phyloP scores from a whole-genome alignment of 345 rosid genomes.

The Psidium guajava region DNA sequence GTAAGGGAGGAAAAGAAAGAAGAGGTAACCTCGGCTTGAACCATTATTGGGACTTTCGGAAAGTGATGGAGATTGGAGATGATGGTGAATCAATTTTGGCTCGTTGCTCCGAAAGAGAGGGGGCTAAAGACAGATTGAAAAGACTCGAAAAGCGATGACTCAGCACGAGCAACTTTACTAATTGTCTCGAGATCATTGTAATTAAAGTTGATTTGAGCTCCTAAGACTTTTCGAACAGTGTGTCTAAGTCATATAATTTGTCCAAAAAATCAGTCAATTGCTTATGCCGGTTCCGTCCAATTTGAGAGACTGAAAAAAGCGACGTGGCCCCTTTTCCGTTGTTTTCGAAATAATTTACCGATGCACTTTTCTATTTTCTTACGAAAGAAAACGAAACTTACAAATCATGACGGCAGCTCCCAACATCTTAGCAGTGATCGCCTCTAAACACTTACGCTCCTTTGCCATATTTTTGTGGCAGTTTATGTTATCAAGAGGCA shows the following conservation, averaged over 20 bases:
- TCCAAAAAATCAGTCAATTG: not conserved
- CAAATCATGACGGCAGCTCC: fast-evolving
- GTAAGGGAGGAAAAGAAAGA: not conserved
- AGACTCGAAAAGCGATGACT: not conserved
- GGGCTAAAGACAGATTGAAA: not conserved
- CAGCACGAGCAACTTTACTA: no score
- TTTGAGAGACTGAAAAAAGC: not conserved
- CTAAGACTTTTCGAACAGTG: not conserved
- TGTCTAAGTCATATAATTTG: not conserved
- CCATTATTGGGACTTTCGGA: not conserved
- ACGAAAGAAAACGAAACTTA: not conserved
- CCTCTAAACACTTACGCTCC: not conserved
- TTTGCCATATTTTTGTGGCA: not conserved
- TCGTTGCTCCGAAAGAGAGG: not conserved
- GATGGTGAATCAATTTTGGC: not conserved
- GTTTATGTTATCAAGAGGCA: no score
- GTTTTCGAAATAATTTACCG: not conserved
- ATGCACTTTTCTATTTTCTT: not conserved
- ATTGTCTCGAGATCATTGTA: not conserved
- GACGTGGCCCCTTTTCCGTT: no score
- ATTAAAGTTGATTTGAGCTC: not conserved
- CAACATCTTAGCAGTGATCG: not conserved
- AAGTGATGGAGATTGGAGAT: not conserved
- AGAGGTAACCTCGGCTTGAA: not conserved
- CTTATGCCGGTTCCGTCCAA: not conserved